Base-by-base conservation (phyloP, 306 rosid genomes). In the Trifolium fragiferum region DNA sequence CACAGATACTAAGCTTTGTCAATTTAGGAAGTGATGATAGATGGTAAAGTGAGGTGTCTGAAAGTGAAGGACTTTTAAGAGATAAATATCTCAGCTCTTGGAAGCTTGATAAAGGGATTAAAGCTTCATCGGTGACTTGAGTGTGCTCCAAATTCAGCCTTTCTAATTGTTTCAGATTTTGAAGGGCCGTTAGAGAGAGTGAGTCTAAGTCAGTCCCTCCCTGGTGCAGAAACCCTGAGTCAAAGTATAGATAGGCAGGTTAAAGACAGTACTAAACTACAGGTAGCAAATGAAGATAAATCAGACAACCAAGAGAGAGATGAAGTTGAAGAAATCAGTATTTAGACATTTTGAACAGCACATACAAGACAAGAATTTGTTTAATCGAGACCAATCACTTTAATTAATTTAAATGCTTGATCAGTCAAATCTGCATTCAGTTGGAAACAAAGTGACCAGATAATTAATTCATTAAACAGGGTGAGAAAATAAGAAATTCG, bases 101-200 rank as follows among this genome's bases (percentile, higher is more conserved):
- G 78, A 94, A 86, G 81, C 80, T 75, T 61, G 90, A 79, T 78
- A 94, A 58, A 47, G 84, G 81, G 75, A 18, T 37, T 40, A 81
- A 71, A 44, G 91, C 96, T 77, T 71, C 85, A 58, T 88, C 96
- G 44, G 55, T 75, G 62, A 91, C 83, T 75, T 43, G 82, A 3
- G 97, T 91, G 53, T 76, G 68, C 84, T 85, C 94, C 88, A 93
- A 77, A 82, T 90, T 84, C 85, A 93, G 81, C 82, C 73, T 84
- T 81, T 86, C 83, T 82, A 92, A 80, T 68, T 77, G 82, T 57
- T 57, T 78, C 74, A 92, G 98, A 76, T 66, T 73, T 72, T 81
- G 84, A 50, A 92, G 80, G 47, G 77, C 82, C 33, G 75, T 72
- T 61, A 92, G 79, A 25, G 98, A 85, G 25, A 80, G 84, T 2